Conservation (phyloP, 495 filamentous ascomycete genomes). For the Staphylotrichum longicolle region DNA sequence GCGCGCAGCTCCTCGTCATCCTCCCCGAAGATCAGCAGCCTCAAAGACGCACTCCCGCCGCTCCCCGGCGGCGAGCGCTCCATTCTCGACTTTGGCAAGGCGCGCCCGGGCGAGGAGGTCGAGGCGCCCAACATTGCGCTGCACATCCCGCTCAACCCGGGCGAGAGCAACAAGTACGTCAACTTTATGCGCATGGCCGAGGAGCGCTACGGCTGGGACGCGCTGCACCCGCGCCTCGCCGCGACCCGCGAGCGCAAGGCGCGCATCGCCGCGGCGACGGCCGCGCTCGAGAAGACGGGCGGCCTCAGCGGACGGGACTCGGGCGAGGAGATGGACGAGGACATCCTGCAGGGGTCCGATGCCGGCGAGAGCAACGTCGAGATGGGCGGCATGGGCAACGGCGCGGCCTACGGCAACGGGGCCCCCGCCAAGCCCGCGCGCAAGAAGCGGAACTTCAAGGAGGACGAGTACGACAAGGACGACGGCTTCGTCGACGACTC, state of each 20-base stretch:
- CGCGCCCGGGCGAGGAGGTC: slow-evolving; percentile 47
- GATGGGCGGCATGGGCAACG: slow-evolving; percentile 40
- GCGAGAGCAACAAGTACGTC: slow-evolving; percentile 80
- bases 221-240: slow-evolving; percentile 84
- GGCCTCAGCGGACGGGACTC: slow-evolving; percentile 62
- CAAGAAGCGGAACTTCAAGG: slow-evolving; percentile 78
- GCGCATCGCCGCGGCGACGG: slow-evolving; percentile 79
- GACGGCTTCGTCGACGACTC: slow-evolving; percentile 98
- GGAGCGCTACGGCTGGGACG: slow-evolving; percentile 90
- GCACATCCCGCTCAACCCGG: slow-evolving; percentile 68
- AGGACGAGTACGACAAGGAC: slow-evolving; percentile 93
- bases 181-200: slow-evolving; percentile 94
- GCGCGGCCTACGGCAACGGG: slow-evolving; percentile 41
- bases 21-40: slow-evolving; percentile 40
- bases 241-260: slow-evolving; percentile 77
- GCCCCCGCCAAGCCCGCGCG: slow-evolving; percentile 60
- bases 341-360: slow-evolving; percentile 53
- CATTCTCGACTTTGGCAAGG: slow-evolving; percentile 52
- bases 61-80: slow-evolving; percentile 45
- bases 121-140: slow-evolving; percentile 78
- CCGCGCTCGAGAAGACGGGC: slow-evolving; percentile 69
- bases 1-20: slow-evolving; percentile 41
- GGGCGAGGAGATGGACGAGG: slow-evolving; percentile 71
- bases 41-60: slow-evolving; percentile 42
- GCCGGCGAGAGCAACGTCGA: slow-evolving; percentile 74